Evolutionary conservation across 2,329 filamentous ascomycete genomes (phyloP), one percentile per base, ranked within the genome.

Genomic region (Colletotrichum lentis): DNA sequence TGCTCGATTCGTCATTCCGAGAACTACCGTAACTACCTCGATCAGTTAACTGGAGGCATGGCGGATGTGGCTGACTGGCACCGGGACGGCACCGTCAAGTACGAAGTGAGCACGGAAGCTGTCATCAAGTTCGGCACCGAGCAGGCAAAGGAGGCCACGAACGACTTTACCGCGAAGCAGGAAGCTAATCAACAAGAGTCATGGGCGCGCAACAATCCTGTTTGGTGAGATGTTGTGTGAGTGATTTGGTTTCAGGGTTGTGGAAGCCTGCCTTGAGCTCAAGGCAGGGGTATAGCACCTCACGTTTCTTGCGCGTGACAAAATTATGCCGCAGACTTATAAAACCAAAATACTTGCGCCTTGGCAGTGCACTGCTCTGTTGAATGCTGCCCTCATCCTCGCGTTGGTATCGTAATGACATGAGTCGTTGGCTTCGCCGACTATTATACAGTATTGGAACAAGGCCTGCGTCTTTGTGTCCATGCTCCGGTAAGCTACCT

Each of bases 1-100:
- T 86, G 85, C 75, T 74, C 73, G 7, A 78, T 86, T 31, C 80
- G 82, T 4, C 72, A 81, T 3, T 77, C 79, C 0, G 74, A 78
- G 12, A 74, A 77, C 16, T 86, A 77, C 65, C 73, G 76, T 24
- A 70, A 72, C 20, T 79, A 80, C 58, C 65, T 84, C 43, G 73
- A 77, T 60, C 77, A 81, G 54, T 69, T 84, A 12, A 81, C 81
- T 3, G 79, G 74, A 27, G 79, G 79, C 6, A 70, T 81, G 11
- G 71, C 79, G 14, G 78, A 81, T 49, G 73, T 77, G 3, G 71
- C 73, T 6, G 79, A 77, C 24, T 71, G 69, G 27, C 72, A 78
- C 62, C 67, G 69, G 0, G 80, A 82, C 68, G 71, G 75, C 24
- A 80, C 77, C 0, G 64, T 77, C 47, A 73, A 73, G 61, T 82